phyloP scores from a whole-genome alignment of 495 filamentous ascomycete species.

The Chaetomidium leptoderma region DNA sequence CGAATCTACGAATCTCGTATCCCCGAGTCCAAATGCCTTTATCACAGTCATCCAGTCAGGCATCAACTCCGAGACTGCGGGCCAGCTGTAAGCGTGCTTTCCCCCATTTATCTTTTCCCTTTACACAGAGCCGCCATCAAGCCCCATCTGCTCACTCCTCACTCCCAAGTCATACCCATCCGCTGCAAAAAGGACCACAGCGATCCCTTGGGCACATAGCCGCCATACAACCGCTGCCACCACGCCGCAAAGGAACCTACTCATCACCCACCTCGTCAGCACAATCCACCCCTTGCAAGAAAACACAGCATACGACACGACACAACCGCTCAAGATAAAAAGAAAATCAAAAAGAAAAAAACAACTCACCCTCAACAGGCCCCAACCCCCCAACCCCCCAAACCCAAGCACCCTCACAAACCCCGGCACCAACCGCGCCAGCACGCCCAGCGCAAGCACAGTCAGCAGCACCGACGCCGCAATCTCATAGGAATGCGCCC shows the following conservation, averaged over 20 bases:
- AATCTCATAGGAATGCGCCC: constrained; percentile 19
- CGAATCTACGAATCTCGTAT: too few relatives aligned
- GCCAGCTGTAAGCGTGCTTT: too few relatives aligned
- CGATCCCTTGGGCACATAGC: constrained; percentile 44
- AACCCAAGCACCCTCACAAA: constrained; percentile 49
- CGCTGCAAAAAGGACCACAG: constrained; percentile 52
- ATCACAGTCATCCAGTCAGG: too few relatives aligned
- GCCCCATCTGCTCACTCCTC: neutral
- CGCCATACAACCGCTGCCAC: constrained; percentile 28
- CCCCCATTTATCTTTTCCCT: too few relatives aligned
- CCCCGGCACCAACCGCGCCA: constrained; percentile 43
- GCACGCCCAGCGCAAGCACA: constrained; percentile 48
- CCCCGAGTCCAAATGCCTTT: too few relatives aligned
- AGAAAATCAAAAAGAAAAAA: neutral
- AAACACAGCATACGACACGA: too few relatives aligned
- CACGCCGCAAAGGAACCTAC: constrained; percentile 19
- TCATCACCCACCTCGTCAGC: neutral
- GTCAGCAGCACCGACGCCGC: constrained; percentile 24
- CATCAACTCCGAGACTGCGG: too few relatives aligned
- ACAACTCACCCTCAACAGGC: constrained; percentile 29
- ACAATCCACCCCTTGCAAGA: too few relatives aligned
- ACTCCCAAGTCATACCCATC: constrained; percentile 42
- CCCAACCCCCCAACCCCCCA: constrained; percentile 45
- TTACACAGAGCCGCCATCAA: neutral
- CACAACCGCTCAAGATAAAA: too few relatives aligned